These are phyloP conservation scores for Hypoxylon cercidicola DNA, from an alignment of 495 filamentous ascomycete species.

Conservation along the genomic window DNA sequence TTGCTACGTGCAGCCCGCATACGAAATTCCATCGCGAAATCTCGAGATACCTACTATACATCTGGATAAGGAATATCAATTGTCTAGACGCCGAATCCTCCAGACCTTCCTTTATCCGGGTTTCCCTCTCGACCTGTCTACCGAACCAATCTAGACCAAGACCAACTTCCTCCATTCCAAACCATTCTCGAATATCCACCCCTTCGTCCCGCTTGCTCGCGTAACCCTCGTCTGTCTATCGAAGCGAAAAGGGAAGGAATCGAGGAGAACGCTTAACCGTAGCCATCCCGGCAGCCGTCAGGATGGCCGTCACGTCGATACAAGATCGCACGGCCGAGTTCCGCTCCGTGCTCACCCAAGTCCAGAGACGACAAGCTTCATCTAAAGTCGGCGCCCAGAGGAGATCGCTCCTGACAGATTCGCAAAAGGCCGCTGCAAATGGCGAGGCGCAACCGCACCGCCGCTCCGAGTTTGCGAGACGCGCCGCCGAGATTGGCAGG, in stretches of 20 bases:
- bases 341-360: slow-evolving; percentile 84
- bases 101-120: slow-evolving; percentile 24
- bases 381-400: slow-evolving; percentile 79
- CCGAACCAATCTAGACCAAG: slow-evolving; percentile 2
- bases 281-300: slow-evolving; percentile 36
- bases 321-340: slow-evolving; percentile 98
- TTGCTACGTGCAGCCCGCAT: too few relatives aligned
- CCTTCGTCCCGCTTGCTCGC: not conserved
- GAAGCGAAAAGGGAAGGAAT: not conserved
- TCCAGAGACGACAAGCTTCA: slow-evolving; percentile 75
- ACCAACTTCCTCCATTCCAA: not conserved
- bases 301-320: slow-evolving; percentile 73
- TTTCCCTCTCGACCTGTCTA: slow-evolving; percentile 16
- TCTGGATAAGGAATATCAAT: not conserved
- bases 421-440: slow-evolving; percentile 76
- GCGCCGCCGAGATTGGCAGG: slow-evolving; percentile 88
- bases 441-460: slow-evolving; percentile 62
- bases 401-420: slow-evolving; percentile 79
- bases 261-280: not conserved
- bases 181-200: not conserved
- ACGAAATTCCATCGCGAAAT: too few relatives aligned
- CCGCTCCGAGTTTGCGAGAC: slow-evolving; percentile 84
- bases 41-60: too few relatives aligned
- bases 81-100: not conserved
- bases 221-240: not conserved